These are phyloP conservation scores for Bromus sterilis DNA, from an alignment of 176 grass and related monocot species.

Conservation along the genomic window DNA sequence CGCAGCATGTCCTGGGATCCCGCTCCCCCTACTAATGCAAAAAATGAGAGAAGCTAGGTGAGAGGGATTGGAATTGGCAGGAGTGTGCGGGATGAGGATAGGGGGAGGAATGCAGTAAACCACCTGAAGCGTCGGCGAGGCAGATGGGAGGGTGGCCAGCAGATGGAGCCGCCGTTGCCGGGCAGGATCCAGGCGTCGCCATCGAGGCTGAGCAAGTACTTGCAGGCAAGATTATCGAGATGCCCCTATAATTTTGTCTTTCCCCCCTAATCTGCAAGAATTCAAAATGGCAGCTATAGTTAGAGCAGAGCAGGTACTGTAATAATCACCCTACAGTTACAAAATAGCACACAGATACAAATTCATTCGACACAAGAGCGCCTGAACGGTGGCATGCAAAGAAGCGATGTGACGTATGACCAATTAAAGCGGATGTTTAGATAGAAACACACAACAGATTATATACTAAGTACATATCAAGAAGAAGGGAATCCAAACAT, in stretches of 20 bases:
- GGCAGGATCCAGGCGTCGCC: neutral
- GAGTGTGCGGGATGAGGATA: neutral
- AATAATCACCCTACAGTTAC: neutral
- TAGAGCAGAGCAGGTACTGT: neutral
- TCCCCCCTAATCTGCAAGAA: no score
- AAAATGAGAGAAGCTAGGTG: neutral
- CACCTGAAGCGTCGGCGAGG: neutral
- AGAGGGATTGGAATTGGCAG: neutral
- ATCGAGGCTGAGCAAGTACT: neutral
- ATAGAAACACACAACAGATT: no score
- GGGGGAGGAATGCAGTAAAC: neutral
- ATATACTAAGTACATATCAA: no score
- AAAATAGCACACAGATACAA: neutral
- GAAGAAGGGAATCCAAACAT: no score
- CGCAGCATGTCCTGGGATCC: slow-evolving; percentile 8
- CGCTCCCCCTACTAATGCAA: neutral
- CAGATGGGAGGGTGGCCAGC: neutral
- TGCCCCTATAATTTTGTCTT: no score
- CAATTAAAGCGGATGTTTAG: no score
- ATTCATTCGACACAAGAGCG: neutral
- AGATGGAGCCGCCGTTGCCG: neutral
- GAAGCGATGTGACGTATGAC: no score
- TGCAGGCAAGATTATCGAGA: no score
- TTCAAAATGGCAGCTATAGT: neutral
- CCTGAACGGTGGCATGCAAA: no score